phyloP scores from a whole-genome alignment of 805 yeast genomes.

The Cyberlindnera lachancei region DNA sequence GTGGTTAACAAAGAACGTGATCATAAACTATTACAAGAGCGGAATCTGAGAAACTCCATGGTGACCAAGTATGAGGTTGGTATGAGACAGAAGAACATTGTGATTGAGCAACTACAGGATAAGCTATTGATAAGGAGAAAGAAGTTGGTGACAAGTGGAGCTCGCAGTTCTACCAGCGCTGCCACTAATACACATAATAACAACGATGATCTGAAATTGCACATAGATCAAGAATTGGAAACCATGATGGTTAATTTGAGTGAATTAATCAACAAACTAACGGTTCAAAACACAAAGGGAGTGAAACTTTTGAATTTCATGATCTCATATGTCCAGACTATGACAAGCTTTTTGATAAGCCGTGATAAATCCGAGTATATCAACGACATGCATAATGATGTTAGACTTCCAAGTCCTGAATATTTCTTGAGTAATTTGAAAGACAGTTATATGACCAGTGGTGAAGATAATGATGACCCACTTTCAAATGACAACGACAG shows the following conservation, averaged over 20 bases:
- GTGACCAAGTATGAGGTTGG: conserved; percentile 16
- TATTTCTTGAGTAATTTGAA: conserved; percentile 8
- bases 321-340: conserved; percentile 3
- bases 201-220: conserved; percentile 1
- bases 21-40: conserved; percentile 1
- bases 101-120: conserved; percentile 16
- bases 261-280: conserved; percentile 11
- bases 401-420: conserved; percentile 14
- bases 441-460: conserved; percentile 1
- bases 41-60: conserved; percentile 9
- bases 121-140: conserved; percentile 5
- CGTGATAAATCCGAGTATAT: conserved; percentile 4
- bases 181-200: no score
- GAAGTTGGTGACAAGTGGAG: conserved; percentile 6
- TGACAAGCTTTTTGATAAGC: no score
- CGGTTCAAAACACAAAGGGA: conserved; percentile 7
- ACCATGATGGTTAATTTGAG: conserved; percentile 13
- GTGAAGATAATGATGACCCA: conserved; percentile 5
- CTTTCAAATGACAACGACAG: no score
- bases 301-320: conserved; percentile 6
- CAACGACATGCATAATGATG: background rate
- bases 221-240: conserved; percentile 17
- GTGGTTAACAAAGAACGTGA: background rate
- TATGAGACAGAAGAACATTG: conserved; percentile 11
- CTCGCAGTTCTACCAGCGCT: background rate